Evolutionary conservation across 1,284 basidiomycete genomes (phyloP).

Genomic region (Leccinum subrobustum): DNA sequence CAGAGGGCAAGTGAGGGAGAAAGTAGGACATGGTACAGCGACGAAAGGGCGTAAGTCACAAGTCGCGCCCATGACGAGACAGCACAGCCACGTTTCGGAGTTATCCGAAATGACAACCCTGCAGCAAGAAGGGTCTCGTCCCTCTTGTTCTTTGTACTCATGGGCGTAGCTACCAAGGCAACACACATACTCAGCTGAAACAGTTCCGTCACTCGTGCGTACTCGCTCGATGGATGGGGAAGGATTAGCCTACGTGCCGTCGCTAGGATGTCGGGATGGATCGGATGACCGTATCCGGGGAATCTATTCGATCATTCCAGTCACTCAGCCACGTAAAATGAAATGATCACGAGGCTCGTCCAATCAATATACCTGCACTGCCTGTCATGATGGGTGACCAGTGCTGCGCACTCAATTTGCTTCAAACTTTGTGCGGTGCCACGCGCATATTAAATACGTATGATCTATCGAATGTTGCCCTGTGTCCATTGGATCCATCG

Average conservation of each 20-base stretch:
- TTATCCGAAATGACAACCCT: background rate
- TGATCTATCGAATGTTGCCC: background rate
- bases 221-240: background rate
- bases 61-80: background rate
- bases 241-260: background rate
- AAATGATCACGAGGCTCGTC: background rate
- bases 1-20: constrained; percentile 88
- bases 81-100: constrained; percentile 7
- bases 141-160: background rate
- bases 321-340: constrained; percentile 4
- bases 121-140: background rate
- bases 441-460: constrained; percentile 7
- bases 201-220: background rate
- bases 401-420: background rate
- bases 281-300: background rate
- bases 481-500: background rate
- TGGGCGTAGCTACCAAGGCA: background rate
- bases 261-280: background rate
- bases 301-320: background rate
- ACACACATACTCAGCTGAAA: background rate
- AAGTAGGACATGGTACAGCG: constrained; percentile 71
- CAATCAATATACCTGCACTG: constrained; percentile 3
- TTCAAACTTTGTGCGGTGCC: background rate
- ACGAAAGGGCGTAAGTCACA: background rate
- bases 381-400: background rate